Percentiles rank a stretch among this genome's conserved stretches.
Evolutionary conservation across 768 basidiomycete species (phyloP).

Genomic region (Strobilomyces dryophilus): DNA sequence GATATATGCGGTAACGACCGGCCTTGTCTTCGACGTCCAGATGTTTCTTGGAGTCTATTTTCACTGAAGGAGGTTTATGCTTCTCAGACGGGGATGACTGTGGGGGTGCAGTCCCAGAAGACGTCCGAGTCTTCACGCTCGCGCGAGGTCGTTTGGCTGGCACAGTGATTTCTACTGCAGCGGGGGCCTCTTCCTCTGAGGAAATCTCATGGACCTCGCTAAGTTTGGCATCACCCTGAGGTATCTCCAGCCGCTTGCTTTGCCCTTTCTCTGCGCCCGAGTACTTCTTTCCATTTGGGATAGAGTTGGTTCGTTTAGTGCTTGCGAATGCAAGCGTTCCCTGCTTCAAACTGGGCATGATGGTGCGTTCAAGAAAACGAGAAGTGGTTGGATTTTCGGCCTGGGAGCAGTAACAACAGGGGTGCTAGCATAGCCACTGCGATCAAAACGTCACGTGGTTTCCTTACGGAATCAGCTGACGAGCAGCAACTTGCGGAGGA

Average conservation of each 20-base stretch:
- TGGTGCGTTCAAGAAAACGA: not conserved
- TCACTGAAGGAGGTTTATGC: not conserved
- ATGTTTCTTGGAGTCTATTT: conserved; percentile 15
- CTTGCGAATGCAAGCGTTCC: conserved; percentile 42
- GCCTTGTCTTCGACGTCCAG: conserved; percentile 47
- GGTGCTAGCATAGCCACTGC: conserved; percentile 8
- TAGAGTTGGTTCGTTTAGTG: conserved; percentile 41
- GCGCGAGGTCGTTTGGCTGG: conserved; percentile 26
- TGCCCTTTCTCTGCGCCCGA: conserved; percentile 6
- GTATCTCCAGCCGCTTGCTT: conserved; percentile 1
- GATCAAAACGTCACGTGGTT: conserved; percentile 7
- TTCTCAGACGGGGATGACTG: conserved; percentile 8
- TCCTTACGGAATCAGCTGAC: not conserved
- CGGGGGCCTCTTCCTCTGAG: conserved; percentile 18
- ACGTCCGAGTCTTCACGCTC: conserved; percentile 15
- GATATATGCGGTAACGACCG: conserved; percentile 48
- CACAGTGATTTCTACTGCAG: conserved; percentile 4
- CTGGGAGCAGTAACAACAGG: conserved; percentile 15
- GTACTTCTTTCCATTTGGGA: conserved; percentile 7
- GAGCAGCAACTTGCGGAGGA: not conserved
- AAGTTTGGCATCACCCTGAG: not conserved
- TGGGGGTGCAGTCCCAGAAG: not conserved
- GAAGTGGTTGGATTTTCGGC: not conserved
- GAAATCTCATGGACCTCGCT: conserved; percentile 11
- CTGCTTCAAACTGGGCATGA: conserved; percentile 37